Conservation (phyloP, 805 yeast species). For the Aciculoconidium aculeatum region DNA sequence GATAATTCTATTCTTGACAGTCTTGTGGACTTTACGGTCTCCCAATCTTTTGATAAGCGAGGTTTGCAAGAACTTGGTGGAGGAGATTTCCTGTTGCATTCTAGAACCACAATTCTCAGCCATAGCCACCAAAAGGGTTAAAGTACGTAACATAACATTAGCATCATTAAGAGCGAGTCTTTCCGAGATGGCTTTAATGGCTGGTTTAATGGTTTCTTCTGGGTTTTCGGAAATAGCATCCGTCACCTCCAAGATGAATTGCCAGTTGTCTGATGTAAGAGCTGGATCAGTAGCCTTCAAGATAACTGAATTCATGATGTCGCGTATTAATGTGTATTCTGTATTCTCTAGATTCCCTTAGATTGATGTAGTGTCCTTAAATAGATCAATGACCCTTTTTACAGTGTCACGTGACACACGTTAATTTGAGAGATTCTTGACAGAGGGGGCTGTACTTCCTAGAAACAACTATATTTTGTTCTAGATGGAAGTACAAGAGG, state of each 20-base stretch:
- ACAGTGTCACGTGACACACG: no score
- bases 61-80: slow-evolving; percentile 31
- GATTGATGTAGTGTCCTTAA: no score
- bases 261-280: slow-evolving; percentile 39
- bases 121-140: slow-evolving; percentile 31
- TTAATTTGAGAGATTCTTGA: no score
- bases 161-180: slow-evolving; percentile 32
- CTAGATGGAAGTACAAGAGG: no score
- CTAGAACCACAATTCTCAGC: slow-evolving; percentile 43
- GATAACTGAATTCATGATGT: no score
- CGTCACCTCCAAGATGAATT: slow-evolving; percentile 37
- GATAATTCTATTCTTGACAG: slow-evolving; percentile 59
- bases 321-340: no score
- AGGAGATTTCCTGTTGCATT: slow-evolving; percentile 39
- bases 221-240: slow-evolving; percentile 33
- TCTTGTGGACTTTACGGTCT: slow-evolving; percentile 53
- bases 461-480: no score
- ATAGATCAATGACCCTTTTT: no score
- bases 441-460: no score
- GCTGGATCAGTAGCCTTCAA: slow-evolving; percentile 39
- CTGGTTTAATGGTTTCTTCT: slow-evolving; percentile 29
- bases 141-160: slow-evolving; percentile 31
- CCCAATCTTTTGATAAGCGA: slow-evolving; percentile 38
- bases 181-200: slow-evolving; percentile 19
- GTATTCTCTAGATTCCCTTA: no score